Base-by-base conservation (phyloP, 2,329 filamentous ascomycete genomes). In the Trichoderma koningii region DNA sequence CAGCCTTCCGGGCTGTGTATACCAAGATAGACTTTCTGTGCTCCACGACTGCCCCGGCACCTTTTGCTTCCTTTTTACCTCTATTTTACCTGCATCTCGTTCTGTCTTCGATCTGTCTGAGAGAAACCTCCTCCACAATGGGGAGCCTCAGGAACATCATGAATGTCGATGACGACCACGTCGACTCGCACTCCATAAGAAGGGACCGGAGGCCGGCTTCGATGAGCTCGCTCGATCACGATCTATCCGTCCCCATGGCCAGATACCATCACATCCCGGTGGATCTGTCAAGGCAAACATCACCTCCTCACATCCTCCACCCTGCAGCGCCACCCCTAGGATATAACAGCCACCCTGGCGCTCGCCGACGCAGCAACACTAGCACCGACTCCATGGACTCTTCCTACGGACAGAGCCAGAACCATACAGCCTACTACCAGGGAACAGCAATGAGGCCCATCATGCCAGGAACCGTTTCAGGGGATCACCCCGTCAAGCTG, bases 71-170 rank as follows among this genome's bases (percentile, higher is more conserved):
- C 76, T 38, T 7, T 78, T 77, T 77, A 76, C 79, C 74, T 55
- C 30, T 44, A 48, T 48, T 38, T 62, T 30, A 64, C 52, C 55
- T 47, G 38, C 53, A 23, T 65, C 55, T 47, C 63, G 21, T 57
- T 23, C 21, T 75, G 78, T 41, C n/a, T 19, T 30, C 26, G 48
- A 38, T 63, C 50, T 55, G 59, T 63, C 59, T 55, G 59, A n/a
- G 9, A 19, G 26, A n/a, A 30, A 10, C 5, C 5, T 74, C 71
- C 70, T 71, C 74, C 74, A 75, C 74, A 76, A 85, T 86, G 83
- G 79, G 82, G 69, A 83, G 81, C 72, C 79, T 86, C 69, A 80
- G 79, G 71, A 82, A 82, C 71, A 86, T 86, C 73, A 85, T 86
- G 80, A 83, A 85, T 73, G 76, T 79, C 71, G 80, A 82, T 71